These are phyloP conservation scores for Jackrogersella multiformis DNA, from an alignment of 495 filamentous ascomycete species.

Conservation along the genomic window DNA sequence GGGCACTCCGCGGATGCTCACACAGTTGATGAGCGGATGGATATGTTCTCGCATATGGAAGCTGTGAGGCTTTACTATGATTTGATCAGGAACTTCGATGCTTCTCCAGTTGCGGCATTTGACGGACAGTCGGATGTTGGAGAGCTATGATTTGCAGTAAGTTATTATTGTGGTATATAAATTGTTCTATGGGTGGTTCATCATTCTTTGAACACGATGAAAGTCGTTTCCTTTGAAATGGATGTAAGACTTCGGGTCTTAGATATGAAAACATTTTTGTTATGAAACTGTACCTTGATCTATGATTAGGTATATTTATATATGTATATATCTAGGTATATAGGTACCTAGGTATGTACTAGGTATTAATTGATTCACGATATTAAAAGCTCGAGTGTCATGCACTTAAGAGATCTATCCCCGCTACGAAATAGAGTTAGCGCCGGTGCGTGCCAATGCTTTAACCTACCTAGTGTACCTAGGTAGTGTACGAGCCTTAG, in stretches of 20 bases:
- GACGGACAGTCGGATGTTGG: slow-evolving; percentile 21
- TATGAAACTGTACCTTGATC: neutral
- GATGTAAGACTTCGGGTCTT: neutral
- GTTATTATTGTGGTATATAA: neutral
- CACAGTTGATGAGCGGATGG: slow-evolving; percentile 65
- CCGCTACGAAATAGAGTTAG: neutral
- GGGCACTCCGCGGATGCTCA: slow-evolving; percentile 61
- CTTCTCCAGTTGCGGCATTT: slow-evolving; percentile 30
- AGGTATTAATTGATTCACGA: too few species aligned
- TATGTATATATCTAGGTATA: too few species aligned
- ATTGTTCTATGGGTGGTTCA: neutral
- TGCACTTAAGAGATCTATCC: neutral
- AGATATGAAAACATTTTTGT: neutral
- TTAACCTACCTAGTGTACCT: too few species aligned
- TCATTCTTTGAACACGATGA: neutral
- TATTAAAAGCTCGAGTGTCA: too few species aligned
- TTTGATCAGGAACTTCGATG: slow-evolving; percentile 52
- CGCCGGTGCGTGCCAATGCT: neutral
- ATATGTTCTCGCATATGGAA: slow-evolving; percentile 64
- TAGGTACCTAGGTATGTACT: too few species aligned
- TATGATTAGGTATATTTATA: neutral
- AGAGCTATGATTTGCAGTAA: slow-evolving; percentile 32
- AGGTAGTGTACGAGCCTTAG: too few species aligned
- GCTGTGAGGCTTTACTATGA: slow-evolving; percentile 62
- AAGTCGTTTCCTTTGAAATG: neutral